Evolutionary conservation across 768 basidiomycete species (phyloP).

Genomic region (Panus rudis): DNA sequence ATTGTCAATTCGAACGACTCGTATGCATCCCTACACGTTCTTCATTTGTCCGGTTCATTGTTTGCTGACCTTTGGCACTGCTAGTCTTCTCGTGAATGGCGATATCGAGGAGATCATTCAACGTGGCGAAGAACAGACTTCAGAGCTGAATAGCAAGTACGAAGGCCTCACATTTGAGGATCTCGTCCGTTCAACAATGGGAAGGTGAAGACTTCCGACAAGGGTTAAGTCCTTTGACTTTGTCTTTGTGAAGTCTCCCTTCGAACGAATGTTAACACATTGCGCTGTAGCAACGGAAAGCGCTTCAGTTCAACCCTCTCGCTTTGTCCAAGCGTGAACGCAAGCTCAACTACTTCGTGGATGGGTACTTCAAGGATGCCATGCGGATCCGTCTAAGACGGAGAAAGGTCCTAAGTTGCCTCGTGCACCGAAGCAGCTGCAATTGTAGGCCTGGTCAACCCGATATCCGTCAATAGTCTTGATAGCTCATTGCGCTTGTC

Average conservation of each 20-base stretch:
- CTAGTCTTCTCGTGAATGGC: conserved; percentile 68
- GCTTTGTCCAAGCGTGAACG: conserved; percentile 91
- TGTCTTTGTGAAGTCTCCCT: background rate
- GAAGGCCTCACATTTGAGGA: conserved; percentile 91
- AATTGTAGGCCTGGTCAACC: conserved; percentile 54
- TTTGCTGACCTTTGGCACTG: too few species aligned
- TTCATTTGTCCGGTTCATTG: background rate
- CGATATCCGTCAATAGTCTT: too few species aligned
- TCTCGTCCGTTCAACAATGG: conserved; percentile 87
- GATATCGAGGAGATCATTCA: conserved; percentile 94
- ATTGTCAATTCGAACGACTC: conserved; percentile 73
- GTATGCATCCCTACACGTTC: conserved; percentile 34
- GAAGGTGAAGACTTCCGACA: conserved; percentile 87
- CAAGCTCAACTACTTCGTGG: conserved; percentile 90
- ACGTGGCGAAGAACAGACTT: conserved; percentile 85
- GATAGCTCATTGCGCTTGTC: background rate
- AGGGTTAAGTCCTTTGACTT: conserved; percentile 36
- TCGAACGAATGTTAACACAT: background rate
- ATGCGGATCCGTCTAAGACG: conserved; percentile 74
- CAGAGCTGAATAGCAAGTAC: conserved; percentile 85
- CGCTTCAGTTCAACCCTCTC: conserved; percentile 67
- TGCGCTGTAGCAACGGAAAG: conserved; percentile 43
- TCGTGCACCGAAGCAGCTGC: conserved; percentile 81
- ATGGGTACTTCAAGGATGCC: conserved; percentile 92
- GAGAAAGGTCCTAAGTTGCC: conserved; percentile 82